A percentile compares a stretch with the other conserved stretches of the same genome.
Evolutionary conservation across 192 early-diverging fungal genomes (phyloP).

Genomic region (Backusella circina): DNA sequence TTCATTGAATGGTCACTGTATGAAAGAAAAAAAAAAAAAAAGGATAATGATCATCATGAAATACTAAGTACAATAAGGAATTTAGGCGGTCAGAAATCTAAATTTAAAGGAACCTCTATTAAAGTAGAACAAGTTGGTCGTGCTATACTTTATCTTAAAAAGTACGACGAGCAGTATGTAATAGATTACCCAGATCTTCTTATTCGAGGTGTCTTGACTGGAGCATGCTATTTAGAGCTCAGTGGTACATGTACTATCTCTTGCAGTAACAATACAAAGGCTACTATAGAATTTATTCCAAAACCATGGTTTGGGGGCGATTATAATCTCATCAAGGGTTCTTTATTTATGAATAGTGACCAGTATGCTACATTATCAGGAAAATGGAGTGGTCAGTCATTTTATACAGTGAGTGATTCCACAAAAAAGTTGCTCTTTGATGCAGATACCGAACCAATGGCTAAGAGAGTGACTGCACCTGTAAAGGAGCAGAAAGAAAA

Average conservation of each 20-base stretch:
- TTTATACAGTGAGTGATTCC: slow-evolving; percentile 16
- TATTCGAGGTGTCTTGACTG: slow-evolving; percentile 58
- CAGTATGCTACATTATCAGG: slow-evolving; percentile 23
- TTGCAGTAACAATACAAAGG: slow-evolving; percentile 48
- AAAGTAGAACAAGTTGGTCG: slow-evolving; percentile 66
- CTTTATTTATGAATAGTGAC: slow-evolving; percentile 9
- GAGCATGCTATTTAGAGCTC: slow-evolving; percentile 60
- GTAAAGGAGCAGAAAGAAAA: slow-evolving; percentile 54
- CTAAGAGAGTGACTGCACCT: slow-evolving; percentile 57
- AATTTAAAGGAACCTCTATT: slow-evolving; percentile 62
- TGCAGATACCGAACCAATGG: slow-evolving; percentile 50
- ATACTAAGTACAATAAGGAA: not conserved
- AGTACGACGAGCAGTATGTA: slow-evolving; percentile 54
- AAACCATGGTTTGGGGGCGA: slow-evolving; percentile 69
- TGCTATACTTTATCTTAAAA: slow-evolving; percentile 48
- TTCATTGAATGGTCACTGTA: slow-evolving; percentile 57
- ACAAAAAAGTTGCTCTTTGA: slow-evolving; percentile 60
- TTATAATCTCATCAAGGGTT: slow-evolving; percentile 42
- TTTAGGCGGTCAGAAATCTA: slow-evolving; percentile 50
- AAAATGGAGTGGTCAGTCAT: slow-evolving; percentile 30
- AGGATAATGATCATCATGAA: not conserved
- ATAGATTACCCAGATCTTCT: slow-evolving; percentile 55
- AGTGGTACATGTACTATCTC: slow-evolving; percentile 54
- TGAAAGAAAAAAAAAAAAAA: not conserved
- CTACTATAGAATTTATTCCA: slow-evolving; percentile 53